phyloP scores from a whole-genome alignment of 805 yeast species.

The Lipomyces yamadae region DNA sequence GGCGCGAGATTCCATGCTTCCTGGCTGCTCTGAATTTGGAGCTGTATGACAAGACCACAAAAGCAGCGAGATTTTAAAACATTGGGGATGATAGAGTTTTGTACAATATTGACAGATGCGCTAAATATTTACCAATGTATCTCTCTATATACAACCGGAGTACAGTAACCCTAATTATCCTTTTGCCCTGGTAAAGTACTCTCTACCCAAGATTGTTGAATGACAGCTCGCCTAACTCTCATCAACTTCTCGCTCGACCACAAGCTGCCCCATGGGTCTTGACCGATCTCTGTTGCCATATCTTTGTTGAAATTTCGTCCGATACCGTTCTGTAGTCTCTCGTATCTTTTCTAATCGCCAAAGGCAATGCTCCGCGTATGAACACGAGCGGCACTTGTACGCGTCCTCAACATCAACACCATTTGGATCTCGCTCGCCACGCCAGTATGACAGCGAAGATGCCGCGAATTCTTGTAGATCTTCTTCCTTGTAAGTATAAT shows the following conservation, averaged over 20 bases:
- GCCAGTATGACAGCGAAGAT: conserved; percentile 25
- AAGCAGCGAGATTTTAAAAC: conserved; percentile 29
- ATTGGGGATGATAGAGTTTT: background rate
- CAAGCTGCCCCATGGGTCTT: conserved; percentile 17
- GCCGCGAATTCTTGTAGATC: conserved; percentile 10
- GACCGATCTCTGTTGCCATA: conserved; percentile 5
- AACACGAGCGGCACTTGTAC: conserved; percentile 33
- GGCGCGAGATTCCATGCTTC: conserved; percentile 75
- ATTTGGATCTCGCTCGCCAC: conserved; percentile 33
- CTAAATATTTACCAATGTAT: background rate
- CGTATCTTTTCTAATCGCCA: conserved; percentile 30
- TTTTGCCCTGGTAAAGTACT: background rate
- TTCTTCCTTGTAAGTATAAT: conserved; percentile 20
- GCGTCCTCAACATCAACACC: conserved; percentile 38
- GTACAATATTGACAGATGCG: background rate
- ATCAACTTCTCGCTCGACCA: conserved; percentile 4
- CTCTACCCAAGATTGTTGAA: too few species aligned
- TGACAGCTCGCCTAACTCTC: background rate
- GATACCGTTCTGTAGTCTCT: conserved; percentile 23
- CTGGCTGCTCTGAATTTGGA: conserved; percentile 74
- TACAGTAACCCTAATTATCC: background rate
- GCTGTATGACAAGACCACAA: conserved; percentile 56
- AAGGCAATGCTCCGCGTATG: conserved; percentile 25
- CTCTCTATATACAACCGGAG: background rate
- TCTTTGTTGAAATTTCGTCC: conserved; percentile 19